Evolutionary conservation across 148 eudicot species (phyloP).

Genomic region (Linanthus parryae): DNA sequence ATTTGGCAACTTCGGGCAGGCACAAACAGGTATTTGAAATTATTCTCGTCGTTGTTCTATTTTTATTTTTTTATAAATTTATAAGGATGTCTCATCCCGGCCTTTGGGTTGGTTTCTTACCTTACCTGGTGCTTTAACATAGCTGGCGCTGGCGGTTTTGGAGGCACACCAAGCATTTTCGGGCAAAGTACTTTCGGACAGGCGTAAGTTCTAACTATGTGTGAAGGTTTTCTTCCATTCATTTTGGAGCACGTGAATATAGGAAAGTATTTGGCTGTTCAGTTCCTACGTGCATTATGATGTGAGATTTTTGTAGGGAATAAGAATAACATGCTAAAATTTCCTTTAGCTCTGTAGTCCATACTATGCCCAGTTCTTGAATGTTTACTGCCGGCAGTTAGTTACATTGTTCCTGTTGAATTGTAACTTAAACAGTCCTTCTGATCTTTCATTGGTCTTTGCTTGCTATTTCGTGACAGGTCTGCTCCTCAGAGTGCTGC

Average conservation of each 20-base stretch:
- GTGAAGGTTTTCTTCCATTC: not conserved
- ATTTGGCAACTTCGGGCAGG: constrained; percentile 59
- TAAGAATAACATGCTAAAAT: no score
- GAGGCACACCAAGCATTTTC: constrained; percentile 51
- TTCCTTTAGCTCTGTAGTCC: not conserved
- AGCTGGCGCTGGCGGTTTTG: constrained; percentile 53
- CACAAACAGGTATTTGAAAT: constrained; percentile 44
- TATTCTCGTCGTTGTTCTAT: not conserved
- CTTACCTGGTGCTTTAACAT: constrained; percentile 9
- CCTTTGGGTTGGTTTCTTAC: not conserved
- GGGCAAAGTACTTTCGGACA: constrained; percentile 66
- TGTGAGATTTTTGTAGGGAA: not conserved
- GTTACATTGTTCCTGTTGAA: no score
- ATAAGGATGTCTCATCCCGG: constrained; percentile 9
- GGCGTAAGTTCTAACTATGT: constrained; percentile 38
- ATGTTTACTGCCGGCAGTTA: no score
- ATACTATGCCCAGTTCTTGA: no score
- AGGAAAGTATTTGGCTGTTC: not conserved
- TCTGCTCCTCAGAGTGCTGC: constrained; percentile 46
- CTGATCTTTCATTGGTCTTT: not conserved
- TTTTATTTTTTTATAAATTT: constrained; percentile 7
- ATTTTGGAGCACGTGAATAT: not conserved
- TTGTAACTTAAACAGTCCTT: constrained; percentile 2
- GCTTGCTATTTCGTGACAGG: constrained; percentile 30
- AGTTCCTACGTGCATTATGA: not conserved